Evolutionary conservation across 192 early-diverging fungal species (phyloP).

Genomic region (Anaeromyces robustus): DNA sequence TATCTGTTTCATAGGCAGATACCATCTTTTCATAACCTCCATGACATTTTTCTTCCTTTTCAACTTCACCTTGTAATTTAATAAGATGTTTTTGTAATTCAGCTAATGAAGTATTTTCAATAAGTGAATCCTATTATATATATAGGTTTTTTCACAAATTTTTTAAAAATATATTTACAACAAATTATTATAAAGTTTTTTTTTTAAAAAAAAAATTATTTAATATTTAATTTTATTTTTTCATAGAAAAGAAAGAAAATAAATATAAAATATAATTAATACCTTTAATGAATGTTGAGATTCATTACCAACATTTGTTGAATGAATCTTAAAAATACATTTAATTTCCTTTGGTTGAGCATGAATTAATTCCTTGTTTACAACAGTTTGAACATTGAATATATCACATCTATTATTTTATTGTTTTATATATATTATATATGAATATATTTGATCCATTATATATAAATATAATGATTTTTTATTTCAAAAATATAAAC

Average conservation of each 20-base stretch:
- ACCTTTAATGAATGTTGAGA: background rate
- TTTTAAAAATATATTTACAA: too few relatives aligned
- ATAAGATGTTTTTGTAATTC: background rate
- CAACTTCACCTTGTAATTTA: background rate
- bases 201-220: too few relatives aligned
- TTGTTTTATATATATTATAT: background rate
- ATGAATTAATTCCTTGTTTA: background rate
- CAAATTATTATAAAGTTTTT: too few relatives aligned
- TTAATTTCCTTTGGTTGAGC: background rate
- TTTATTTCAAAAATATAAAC: background rate
- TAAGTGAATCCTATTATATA: background rate
- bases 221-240: too few relatives aligned
- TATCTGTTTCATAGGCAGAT: background rate
- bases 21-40: background rate
- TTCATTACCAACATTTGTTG: background rate
- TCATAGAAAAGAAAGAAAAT: too few relatives aligned
- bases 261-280: background rate
- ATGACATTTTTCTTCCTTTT: background rate
- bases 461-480: too few relatives aligned
- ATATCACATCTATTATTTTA: background rate
- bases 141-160: too few relatives aligned
- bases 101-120: background rate
- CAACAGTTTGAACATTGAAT: background rate
- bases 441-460: background rate
- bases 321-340: background rate